Evolutionary conservation across 805 yeast genomes (phyloP).

Genomic region (Scheffersomyces lignosus): DNA sequence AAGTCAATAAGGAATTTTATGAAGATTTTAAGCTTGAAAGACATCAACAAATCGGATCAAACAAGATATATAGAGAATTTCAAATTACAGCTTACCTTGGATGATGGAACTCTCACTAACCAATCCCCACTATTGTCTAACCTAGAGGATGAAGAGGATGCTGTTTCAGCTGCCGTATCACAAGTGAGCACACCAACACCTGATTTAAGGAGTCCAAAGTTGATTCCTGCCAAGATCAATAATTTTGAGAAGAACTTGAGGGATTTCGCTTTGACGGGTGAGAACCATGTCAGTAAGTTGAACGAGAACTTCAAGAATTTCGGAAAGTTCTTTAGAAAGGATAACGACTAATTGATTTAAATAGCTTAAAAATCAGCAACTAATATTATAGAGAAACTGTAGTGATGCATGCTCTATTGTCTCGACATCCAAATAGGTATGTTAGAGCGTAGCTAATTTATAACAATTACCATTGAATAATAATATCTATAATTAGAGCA

Average conservation of each 20-base stretch:
- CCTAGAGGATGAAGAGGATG: slow-evolving; percentile 27
- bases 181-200: slow-evolving; percentile 3
- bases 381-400: no score
- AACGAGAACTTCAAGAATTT: slow-evolving; percentile 66
- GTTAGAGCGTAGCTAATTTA: no score
- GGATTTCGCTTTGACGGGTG: slow-evolving; percentile 51
- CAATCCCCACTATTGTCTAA: slow-evolving; percentile 31
- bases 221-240: slow-evolving; percentile 31
- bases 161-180: neutral
- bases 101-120: slow-evolving; percentile 22
- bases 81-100: slow-evolving; percentile 33
- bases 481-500: no score
- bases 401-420: no score
- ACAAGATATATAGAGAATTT: slow-evolving; percentile 36
- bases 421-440: no score
- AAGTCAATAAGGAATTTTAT: slow-evolving; percentile 58
- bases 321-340: slow-evolving; percentile 52
- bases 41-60: slow-evolving; percentile 36
- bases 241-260: slow-evolving; percentile 46
- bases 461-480: no score
- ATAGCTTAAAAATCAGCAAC: no score
- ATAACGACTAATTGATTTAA: slow-evolving; percentile 11
- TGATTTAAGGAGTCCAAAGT: slow-evolving; percentile 24
- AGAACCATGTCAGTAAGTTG: slow-evolving; percentile 59
- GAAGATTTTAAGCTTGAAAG: slow-evolving; percentile 66